Percentiles rank a stretch among this genome's conserved stretches.
Evolutionary conservation across 2,329 filamentous ascomycete genomes (phyloP).

Genomic region (Ramularia collo-cygni): DNA sequence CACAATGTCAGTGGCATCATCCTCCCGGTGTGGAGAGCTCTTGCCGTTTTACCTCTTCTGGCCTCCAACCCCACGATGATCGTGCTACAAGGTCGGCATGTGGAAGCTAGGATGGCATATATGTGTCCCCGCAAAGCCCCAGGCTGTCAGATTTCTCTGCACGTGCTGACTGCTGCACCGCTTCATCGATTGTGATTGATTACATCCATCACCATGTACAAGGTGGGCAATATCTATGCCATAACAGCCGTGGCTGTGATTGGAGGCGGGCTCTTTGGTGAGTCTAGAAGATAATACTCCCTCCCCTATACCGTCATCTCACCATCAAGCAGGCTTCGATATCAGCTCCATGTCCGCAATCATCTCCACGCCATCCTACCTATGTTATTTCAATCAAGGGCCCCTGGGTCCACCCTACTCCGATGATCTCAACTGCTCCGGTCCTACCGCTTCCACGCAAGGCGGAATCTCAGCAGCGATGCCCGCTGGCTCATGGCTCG

Average conservation of each 20-base stretch:
- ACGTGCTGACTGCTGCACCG: too few species aligned
- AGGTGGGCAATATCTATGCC: constrained; percentile 51
- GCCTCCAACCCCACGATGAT: too few species aligned
- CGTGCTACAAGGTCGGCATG: too few species aligned
- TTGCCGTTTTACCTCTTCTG: too few species aligned
- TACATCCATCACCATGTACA: constrained; percentile 27
- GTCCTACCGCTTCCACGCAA: constrained; percentile 49
- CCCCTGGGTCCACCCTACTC: constrained; percentile 27
- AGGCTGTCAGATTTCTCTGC: too few species aligned
- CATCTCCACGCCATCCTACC: constrained; percentile 59
- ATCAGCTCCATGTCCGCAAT: constrained; percentile 61
- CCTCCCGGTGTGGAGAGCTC: too few species aligned
- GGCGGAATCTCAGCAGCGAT: constrained; percentile 64
- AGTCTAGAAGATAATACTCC: too few species aligned
- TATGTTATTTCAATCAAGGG: constrained; percentile 60
- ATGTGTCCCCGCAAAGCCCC: too few species aligned
- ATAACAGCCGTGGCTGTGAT: constrained; percentile 52
- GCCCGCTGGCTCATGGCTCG: constrained; percentile 63
- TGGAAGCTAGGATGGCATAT: too few species aligned
- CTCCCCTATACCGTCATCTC: too few species aligned
- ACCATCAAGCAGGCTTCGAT: constrained; percentile 65
- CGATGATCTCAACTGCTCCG: constrained; percentile 39
- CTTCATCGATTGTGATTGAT: too few species aligned
- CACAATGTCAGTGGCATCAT: too few species aligned
- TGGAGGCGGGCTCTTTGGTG: constrained; percentile 57